phyloP scores from a whole-genome alignment of 129 eudicot species.

The Smallanthus sonchifolius region DNA sequence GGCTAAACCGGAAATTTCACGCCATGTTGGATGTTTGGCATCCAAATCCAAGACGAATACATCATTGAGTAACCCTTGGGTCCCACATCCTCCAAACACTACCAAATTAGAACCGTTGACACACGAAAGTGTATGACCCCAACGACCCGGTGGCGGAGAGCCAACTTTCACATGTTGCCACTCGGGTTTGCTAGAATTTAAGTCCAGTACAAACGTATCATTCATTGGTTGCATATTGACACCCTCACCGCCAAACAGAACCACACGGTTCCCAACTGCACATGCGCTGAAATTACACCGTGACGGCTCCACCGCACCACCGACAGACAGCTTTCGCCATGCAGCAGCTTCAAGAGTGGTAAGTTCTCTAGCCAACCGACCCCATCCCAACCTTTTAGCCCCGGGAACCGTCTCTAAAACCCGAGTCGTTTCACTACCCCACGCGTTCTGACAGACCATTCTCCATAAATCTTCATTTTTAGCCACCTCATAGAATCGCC shows the following conservation, averaged over 20 bases:
- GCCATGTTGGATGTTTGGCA: slow-evolving; percentile 92
- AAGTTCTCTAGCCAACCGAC: slow-evolving; percentile 75
- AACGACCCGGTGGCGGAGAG: slow-evolving; percentile 95
- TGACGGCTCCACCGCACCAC: slow-evolving; percentile 88
- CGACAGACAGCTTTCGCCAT: slow-evolving; percentile 77
- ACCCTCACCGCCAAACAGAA: slow-evolving; percentile 92
- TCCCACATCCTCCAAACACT: slow-evolving; percentile 92
- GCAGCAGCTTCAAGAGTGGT: slow-evolving; percentile 96
- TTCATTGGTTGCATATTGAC: slow-evolving; percentile 94
- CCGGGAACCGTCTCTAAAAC: slow-evolving; percentile 83
- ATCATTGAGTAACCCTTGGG: slow-evolving; percentile 79
- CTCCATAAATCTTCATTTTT: slow-evolving; percentile 83
- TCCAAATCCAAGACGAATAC: slow-evolving; percentile 84
- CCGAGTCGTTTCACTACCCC: slow-evolving; percentile 88
- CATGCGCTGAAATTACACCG: slow-evolving; percentile 96
- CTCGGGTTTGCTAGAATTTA: slow-evolving; percentile 74
- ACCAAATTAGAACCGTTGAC: slow-evolving; percentile 75
- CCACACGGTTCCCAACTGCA: slow-evolving; percentile 91
- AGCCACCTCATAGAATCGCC: slow-evolving; percentile 60
- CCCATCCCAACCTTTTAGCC: slow-evolving; percentile 89
- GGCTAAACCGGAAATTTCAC: slow-evolving; percentile 81
- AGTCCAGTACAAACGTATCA: slow-evolving; percentile 79
- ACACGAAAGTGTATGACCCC: slow-evolving; percentile 96
- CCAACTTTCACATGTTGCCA: slow-evolving; percentile 82
- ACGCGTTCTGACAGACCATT: slow-evolving; percentile 88